These are phyloP conservation scores for Phytophthora citrophthora DNA, from an alignment of 352 stramenopile species.

Conservation along the genomic window DNA sequence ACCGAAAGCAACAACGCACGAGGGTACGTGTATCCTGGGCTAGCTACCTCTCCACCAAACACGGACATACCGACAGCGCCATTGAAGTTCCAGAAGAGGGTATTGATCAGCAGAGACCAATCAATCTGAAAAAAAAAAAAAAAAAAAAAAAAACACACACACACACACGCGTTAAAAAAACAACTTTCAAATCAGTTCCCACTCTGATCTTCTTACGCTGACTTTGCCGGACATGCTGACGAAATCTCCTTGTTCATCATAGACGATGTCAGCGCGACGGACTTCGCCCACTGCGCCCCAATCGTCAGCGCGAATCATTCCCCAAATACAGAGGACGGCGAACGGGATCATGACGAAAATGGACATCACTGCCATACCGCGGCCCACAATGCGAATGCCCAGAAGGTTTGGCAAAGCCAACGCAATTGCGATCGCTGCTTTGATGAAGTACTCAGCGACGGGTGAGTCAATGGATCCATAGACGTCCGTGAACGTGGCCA, in stretches of 20 bases:
- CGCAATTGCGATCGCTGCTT: constrained; percentile 46
- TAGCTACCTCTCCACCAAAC: constrained; percentile 90
- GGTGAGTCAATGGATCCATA: constrained; percentile 42
- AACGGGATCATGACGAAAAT: constrained; percentile 93
- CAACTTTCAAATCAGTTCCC: too few relatives aligned
- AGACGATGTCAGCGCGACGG: constrained; percentile 45
- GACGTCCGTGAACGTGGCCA: constrained; percentile 51
- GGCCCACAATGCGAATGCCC: constrained; percentile 71
- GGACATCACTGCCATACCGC: constrained; percentile 77
- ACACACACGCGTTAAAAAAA: background rate
- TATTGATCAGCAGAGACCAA: constrained; percentile 92
- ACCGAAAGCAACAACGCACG: constrained; percentile 83
- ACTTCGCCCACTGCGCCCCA: constrained; percentile 50
- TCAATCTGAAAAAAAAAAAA: constrained; percentile 40
- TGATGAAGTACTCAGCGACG: constrained; percentile 47
- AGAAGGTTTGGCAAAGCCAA: constrained; percentile 49
- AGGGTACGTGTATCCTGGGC: constrained; percentile 82
- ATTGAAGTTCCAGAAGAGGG: constrained; percentile 97
- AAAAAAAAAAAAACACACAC: too few relatives aligned
- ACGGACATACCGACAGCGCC: constrained; percentile 88
- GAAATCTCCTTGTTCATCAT: constrained; percentile 42
- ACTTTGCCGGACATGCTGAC: constrained; percentile 47
- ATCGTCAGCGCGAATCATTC: constrained; percentile 29
- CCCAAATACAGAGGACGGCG: constrained; percentile 70
- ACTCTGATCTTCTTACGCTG: constrained; percentile 18